Evolutionary conservation across 2,329 filamentous ascomycete species (phyloP).

Genomic region (Gyromitra esculenta): DNA sequence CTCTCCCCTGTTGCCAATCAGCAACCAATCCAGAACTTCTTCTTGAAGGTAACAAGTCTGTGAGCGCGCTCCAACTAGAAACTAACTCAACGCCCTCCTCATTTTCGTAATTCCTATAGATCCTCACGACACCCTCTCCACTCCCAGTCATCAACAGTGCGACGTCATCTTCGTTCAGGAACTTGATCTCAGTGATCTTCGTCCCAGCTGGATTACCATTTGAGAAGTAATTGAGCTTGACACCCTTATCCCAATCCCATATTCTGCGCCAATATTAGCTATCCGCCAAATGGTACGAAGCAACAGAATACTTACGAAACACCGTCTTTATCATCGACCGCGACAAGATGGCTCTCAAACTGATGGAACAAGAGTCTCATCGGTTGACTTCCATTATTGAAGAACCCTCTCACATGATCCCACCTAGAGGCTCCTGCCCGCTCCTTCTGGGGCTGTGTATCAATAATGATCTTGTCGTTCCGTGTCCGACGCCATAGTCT

Average conservation of each 20-base stretch:
- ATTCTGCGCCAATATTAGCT: slow-evolving; percentile 64
- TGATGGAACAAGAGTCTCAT: slow-evolving; percentile 96
- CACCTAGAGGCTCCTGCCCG: slow-evolving; percentile 85
- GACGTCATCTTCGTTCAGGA: slow-evolving; percentile 98
- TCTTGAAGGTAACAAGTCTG: slow-evolving; percentile 91
- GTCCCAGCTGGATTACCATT: slow-evolving; percentile 93
- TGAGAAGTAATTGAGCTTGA: slow-evolving; percentile 82
- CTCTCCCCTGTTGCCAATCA: slow-evolving; percentile 98
- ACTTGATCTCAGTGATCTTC: slow-evolving; percentile 91
- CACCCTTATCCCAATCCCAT: slow-evolving; percentile 89
- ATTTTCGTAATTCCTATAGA: slow-evolving; percentile 91
- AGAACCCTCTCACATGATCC: slow-evolving; percentile 82
- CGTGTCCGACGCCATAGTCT: slow-evolving; percentile 90
- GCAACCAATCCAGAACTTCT: slow-evolving; percentile 96
- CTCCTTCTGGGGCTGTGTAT: slow-evolving; percentile 92
- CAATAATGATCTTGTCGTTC: slow-evolving; percentile 89
- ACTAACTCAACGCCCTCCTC: slow-evolving; percentile 81
- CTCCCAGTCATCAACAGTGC: slow-evolving; percentile 94
- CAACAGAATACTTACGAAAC: slow-evolving; percentile 67
- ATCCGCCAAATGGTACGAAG: not conserved
- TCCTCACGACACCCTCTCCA: slow-evolving; percentile 90
- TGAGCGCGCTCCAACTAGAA: slow-evolving; percentile 88
- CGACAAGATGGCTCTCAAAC: slow-evolving; percentile 93
- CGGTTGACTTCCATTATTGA: slow-evolving; percentile 90
- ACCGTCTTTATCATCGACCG: slow-evolving; percentile 91